Base-by-base conservation (phyloP, 1,139 yeast species). In the Kodamaea sp. region DNA sequence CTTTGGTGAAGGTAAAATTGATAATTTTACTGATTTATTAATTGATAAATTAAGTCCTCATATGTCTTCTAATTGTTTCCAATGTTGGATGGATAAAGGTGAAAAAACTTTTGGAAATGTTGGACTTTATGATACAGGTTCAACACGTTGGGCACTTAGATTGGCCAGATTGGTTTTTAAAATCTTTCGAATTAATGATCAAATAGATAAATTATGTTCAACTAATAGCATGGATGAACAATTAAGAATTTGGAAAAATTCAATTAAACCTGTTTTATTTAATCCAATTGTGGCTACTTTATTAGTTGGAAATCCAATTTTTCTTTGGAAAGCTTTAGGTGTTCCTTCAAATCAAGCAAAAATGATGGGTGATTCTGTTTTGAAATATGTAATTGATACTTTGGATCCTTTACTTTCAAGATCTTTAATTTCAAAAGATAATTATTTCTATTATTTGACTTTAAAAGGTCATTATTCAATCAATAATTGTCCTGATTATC, bases 251-350 rank as follows among this genome's bases (percentile, higher is more conserved):
- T 85, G 94, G 92, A 66, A 77, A 40, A 57, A 63, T 1, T 69
- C 71, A 38, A 70, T 85, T 42, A 78, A 81, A 46, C 92, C 92
- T 4, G 77, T 83, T 4, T 67, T 85, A 38, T 78, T 84, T 62
- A 83, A 82, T 54, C 86, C 87, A 11, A 51, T 83, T 34, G 81
- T 84, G 38, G 81, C 84, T 24, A 76, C 78, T 30, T 57, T 84
- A 32, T 65, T 85, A 43, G 76, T 85, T 35, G 90, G 90, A n/a
- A 85, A 84, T 60, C 90, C 92, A 8, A 62, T 84, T 26, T 85
- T 85, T 58, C 69, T 85, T 47, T 85, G 95, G 95, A 84, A 83
- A 57, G 95, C 95, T 0, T 71, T 85, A 33, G 95, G 95, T 10
- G 95, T 85, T 37, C 95, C 95, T 4, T 78, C 83, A 6, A 85